Percentiles rank a stretch among this genome's conserved stretches.
Conservation (phyloP, 352 stramenopile species). For the Halophytophthora polymorphica region DNA sequence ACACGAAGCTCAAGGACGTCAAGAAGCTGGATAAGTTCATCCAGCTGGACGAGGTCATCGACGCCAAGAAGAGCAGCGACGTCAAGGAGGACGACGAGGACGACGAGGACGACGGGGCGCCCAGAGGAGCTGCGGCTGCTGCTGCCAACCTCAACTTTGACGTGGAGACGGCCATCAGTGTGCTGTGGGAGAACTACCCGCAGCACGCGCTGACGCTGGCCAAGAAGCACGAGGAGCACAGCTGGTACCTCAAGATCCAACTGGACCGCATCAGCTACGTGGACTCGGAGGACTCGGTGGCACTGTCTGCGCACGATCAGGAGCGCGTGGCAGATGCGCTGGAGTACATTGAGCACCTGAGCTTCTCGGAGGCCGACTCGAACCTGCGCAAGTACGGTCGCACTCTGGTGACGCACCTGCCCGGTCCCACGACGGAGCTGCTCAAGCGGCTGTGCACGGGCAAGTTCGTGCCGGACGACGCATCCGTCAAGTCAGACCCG, state of each 20-base stretch:
- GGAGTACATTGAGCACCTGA: conserved; percentile 87
- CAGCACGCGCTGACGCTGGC: conserved; percentile 88
- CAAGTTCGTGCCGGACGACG: conserved; percentile 59
- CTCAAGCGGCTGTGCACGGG: conserved; percentile 89
- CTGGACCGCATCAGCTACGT: conserved; percentile 89
- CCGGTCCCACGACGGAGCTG: conserved; percentile 85
- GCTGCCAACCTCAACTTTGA: conserved; percentile 81
- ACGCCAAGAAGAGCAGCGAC: conserved; percentile 38
- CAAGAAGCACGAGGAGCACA: conserved; percentile 89
- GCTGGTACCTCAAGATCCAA: conserved; percentile 92
- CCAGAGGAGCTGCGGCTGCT: conserved; percentile 17
- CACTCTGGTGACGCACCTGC: conserved; percentile 84
- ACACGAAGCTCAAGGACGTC: conserved; percentile 93
- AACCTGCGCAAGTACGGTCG: conserved; percentile 89
- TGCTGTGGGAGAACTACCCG: conserved; percentile 91
- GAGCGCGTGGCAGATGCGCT: conserved; percentile 87
- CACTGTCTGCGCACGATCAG: conserved; percentile 70
- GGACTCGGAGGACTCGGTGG: conserved; percentile 68
- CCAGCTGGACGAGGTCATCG: conserved; percentile 75
- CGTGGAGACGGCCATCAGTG: conserved; percentile 90
- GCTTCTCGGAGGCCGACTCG: conserved; percentile 79
- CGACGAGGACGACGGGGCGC: conserved; percentile 19
- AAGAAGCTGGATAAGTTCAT: conserved; percentile 93
- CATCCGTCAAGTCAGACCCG: conserved; percentile 71
- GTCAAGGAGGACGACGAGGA: conserved; percentile 20